Evolutionary conservation across 352 stramenopile species (phyloP).

Genomic region (Pythium coloratum): DNA sequence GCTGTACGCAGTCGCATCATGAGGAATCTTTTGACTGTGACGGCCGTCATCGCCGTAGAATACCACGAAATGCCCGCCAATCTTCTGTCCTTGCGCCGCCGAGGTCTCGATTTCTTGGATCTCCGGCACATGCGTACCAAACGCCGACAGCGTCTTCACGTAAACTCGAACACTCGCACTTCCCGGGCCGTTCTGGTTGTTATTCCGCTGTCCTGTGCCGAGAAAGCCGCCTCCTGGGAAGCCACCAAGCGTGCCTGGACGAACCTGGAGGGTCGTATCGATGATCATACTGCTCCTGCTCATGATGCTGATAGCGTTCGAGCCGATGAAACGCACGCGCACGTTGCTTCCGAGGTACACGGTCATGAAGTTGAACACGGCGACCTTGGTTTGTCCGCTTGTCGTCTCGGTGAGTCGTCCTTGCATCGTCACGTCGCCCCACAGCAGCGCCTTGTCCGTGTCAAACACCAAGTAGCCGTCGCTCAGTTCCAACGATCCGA

Average conservation of each 20-base stretch:
- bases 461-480: conserved; percentile 79
- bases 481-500: conserved; percentile 77
- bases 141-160: conserved; percentile 91
- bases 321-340: conserved; percentile 82
- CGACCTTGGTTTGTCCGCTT: conserved; percentile 84
- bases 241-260: conserved; percentile 90
- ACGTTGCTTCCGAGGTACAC: conserved; percentile 89
- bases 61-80: conserved; percentile 80
- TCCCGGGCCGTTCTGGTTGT: conserved; percentile 94
- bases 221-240: conserved; percentile 92
- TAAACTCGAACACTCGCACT: conserved; percentile 90
- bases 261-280: conserved; percentile 79
- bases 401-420: conserved; percentile 62
- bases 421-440: conserved; percentile 56
- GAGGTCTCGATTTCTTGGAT: conserved; percentile 90
- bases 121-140: conserved; percentile 81
- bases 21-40: conserved; percentile 55
- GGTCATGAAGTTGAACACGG: conserved; percentile 96
- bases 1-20: conserved; percentile 71
- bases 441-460: conserved; percentile 54
- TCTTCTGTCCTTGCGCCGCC: conserved; percentile 77
- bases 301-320: conserved; percentile 86
- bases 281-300: conserved; percentile 91
- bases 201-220: conserved; percentile 50
- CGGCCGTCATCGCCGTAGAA: conserved; percentile 15